Evolutionary conservation across 2,329 filamentous ascomycete species (phyloP).

Genomic region (Penicillium hordei): DNA sequence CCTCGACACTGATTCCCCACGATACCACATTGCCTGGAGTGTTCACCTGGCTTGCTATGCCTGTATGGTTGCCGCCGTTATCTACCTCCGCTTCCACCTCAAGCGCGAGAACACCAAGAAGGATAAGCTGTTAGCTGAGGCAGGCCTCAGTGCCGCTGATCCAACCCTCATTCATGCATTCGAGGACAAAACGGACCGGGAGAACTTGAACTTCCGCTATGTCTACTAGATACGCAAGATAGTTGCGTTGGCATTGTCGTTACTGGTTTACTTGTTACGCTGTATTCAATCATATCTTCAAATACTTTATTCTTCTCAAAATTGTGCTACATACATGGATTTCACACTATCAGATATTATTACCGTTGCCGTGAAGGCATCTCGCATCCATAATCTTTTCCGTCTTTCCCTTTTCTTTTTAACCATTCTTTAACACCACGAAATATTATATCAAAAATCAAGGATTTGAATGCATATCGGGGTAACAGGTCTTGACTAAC

Average conservation of each 20-base stretch:
- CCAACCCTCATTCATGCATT: constrained; percentile 54
- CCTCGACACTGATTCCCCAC: constrained; percentile 58
- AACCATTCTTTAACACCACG: too few relatives aligned
- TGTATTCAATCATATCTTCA: not conserved
- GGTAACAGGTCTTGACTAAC: not conserved
- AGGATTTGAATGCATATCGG: not conserved
- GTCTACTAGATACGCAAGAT: constrained; percentile 41
- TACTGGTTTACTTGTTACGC: too few relatives aligned
- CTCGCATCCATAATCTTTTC: too few relatives aligned
- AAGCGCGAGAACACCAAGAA: constrained; percentile 57
- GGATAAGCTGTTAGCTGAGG: constrained; percentile 48
- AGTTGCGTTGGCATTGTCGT: not conserved
- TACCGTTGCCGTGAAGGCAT: not conserved
- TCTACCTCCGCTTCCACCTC: constrained; percentile 5
- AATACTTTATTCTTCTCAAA: not conserved
- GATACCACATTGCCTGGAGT: constrained; percentile 68
- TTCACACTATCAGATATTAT: not conserved
- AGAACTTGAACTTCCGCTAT: constrained; percentile 63
- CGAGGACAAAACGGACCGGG: constrained; percentile 63
- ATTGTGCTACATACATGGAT: not conserved
- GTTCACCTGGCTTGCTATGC: constrained; percentile 69
- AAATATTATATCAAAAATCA: too few relatives aligned
- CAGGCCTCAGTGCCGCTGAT: constrained; percentile 45
- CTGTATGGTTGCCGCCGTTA: constrained; percentile 50
- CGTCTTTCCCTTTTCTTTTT: too few relatives aligned